Evolutionary conservation across 2,329 filamentous ascomycete species (phyloP).

Genomic region (Trichoderma sp.): DNA sequence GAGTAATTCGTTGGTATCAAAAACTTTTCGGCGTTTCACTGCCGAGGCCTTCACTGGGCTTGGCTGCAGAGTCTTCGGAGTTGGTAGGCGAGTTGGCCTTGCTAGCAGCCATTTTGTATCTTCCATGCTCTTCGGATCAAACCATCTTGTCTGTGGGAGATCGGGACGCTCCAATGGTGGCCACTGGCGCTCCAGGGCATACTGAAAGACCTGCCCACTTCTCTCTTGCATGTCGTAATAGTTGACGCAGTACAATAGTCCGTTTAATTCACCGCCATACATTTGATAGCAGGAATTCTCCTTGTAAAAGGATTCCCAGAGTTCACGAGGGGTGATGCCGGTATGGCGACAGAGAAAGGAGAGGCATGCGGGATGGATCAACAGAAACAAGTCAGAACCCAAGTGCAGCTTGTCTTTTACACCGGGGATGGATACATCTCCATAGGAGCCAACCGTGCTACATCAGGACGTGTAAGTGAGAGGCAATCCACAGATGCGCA

Average conservation of each 20-base stretch:
- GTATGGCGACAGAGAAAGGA: constrained; percentile 6
- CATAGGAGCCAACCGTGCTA: not conserved
- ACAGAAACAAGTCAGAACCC: not conserved
- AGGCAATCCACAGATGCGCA: not conserved
- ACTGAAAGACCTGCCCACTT: not conserved
- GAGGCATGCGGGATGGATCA: not conserved
- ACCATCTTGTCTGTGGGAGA: not conserved
- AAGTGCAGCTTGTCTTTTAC: not conserved
- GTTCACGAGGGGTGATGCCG: not conserved
- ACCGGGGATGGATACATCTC: not conserved
- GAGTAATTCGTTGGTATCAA: not conserved
- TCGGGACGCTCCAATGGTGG: not conserved
- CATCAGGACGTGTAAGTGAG: not conserved
- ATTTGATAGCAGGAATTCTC: not conserved
- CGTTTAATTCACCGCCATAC: not conserved
- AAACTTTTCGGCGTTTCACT: not conserved
- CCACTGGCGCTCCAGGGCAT: not conserved
- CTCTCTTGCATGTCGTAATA: constrained; percentile 6
- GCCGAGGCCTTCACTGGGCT: not conserved
- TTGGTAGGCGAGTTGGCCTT: not conserved
- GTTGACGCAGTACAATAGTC: constrained; percentile 3
- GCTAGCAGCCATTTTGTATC: constrained; percentile 3
- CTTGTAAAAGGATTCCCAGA: constrained; percentile 1
- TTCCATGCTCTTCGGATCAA: constrained; percentile 10
- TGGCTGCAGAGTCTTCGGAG: not conserved